Conservation (phyloP, 495 filamentous ascomycete genomes). For the Penicillium silybi region DNA sequence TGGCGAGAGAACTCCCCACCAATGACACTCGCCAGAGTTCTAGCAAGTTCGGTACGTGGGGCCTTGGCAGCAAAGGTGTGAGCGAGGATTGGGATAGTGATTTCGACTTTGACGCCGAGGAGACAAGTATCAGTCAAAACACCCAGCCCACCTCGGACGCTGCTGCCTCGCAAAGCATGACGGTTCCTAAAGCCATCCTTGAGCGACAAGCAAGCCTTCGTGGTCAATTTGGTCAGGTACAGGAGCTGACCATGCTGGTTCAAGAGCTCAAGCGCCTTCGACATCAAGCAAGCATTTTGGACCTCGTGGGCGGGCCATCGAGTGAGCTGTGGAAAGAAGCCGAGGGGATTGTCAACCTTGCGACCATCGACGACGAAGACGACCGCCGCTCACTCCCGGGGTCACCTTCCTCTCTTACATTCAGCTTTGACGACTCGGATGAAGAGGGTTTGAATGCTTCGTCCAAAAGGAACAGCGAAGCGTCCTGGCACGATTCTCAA, state of each 20-base stretch:
- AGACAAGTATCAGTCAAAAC: constrained; percentile 5
- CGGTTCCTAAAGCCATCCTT: constrained; percentile 76
- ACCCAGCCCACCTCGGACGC: background rate
- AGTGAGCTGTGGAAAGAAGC: constrained; percentile 76
- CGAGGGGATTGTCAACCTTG: constrained; percentile 81
- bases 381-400: constrained; percentile 43
- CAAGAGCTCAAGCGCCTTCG: constrained; percentile 72
- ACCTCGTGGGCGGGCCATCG: constrained; percentile 58
- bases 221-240: constrained; percentile 81
- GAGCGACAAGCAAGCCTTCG: constrained; percentile 80
- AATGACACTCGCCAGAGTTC: constrained; percentile 57
- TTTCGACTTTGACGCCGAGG: constrained; percentile 67
- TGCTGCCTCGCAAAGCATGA: constrained; percentile 48
- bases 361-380: constrained; percentile 77
- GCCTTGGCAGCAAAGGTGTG: constrained; percentile 72
- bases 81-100: constrained; percentile 85
- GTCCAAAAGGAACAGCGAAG: constrained; percentile 34
- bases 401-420: constrained; percentile 49
- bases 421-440: constrained; percentile 57
- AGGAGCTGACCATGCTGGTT: constrained; percentile 77
- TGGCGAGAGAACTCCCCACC: constrained; percentile 59
- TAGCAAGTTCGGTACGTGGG: constrained; percentile 87
- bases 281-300: constrained; percentile 59
- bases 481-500: constrained; percentile 26
- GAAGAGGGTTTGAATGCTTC: constrained; percentile 47